Evolutionary conservation across 2,329 filamentous ascomycete genomes (phyloP).

Genomic region (Neoscytalidium dimidiatum): DNA sequence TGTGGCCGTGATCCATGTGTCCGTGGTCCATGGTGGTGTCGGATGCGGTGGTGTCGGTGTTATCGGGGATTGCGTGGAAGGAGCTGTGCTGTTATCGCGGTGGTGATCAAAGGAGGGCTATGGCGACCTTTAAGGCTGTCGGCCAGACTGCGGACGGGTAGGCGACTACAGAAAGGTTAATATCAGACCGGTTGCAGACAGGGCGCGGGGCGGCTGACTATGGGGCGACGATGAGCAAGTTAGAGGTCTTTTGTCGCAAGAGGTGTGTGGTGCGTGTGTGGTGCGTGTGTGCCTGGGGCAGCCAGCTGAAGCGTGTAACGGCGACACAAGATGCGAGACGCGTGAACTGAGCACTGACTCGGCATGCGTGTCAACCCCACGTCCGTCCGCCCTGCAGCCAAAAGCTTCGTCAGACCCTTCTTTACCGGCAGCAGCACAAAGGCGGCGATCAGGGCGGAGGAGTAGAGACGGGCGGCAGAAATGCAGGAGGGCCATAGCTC

Average conservation of each 20-base stretch:
- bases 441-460: not conserved
- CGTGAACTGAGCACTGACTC: conserved; percentile 11
- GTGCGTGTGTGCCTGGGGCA: not conserved
- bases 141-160: not conserved
- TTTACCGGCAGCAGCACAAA: not conserved
- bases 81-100: not conserved
- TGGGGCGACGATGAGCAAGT: not conserved
- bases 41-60: not conserved
- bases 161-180: not conserved
- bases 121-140: not conserved
- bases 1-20: conserved; percentile 31
- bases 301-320: not conserved
- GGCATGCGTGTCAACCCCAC: not conserved
- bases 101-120: not conserved
- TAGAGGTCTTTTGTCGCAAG: conserved; percentile 8
- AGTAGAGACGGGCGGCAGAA: not conserved
- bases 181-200: not conserved
- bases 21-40: not conserved
- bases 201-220: not conserved
- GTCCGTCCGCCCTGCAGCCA: not conserved
- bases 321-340: not conserved
- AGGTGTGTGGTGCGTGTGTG: too few relatives aligned
- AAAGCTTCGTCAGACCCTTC: not conserved
- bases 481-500: conserved; percentile 8
- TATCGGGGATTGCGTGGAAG: not conserved